Evolutionary conservation across 2,329 filamentous ascomycete genomes (phyloP).

Genomic region (Calonectria hongkongensis): DNA sequence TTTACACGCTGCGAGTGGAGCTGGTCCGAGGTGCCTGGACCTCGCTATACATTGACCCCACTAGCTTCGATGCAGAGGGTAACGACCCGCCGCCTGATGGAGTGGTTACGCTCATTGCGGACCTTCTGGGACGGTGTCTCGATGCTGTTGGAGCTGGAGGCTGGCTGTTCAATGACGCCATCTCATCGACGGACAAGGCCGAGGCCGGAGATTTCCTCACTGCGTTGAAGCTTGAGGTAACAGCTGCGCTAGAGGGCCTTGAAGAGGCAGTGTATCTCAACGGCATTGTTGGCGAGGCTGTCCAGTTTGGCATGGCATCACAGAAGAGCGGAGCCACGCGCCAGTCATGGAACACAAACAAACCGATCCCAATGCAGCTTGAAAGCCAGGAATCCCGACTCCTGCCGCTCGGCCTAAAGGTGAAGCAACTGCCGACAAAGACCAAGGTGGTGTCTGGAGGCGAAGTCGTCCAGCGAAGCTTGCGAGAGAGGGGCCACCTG

Average conservation of each 20-base stretch:
- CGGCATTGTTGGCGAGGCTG: conserved; percentile 78
- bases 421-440: conserved; percentile 68
- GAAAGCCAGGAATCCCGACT: conserved; percentile 69
- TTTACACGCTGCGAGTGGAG: conserved; percentile 83
- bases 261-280: conserved; percentile 81
- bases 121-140: conserved; percentile 82
- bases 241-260: conserved; percentile 82
- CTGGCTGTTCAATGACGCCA: conserved; percentile 80
- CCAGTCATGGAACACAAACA: conserved; percentile 59
- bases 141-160: conserved; percentile 85
- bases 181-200: conserved; percentile 69
- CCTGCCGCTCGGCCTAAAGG: conserved; percentile 84
- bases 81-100: conserved; percentile 75
- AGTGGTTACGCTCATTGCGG: conserved; percentile 82
- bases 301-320: conserved; percentile 73
- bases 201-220: conserved; percentile 79
- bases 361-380: conserved; percentile 65
- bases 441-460: conserved; percentile 81
- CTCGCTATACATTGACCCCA: conserved; percentile 79
- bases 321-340: conserved; percentile 58
- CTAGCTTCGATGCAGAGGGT: conserved; percentile 65
- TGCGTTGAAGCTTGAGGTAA: conserved; percentile 80
- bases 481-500: conserved; percentile 84
- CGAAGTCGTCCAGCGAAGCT: conserved; percentile 80
- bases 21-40: conserved; percentile 86